Evolutionary conservation across 495 filamentous ascomycete genomes (phyloP), one percentile per base, ranked within the genome.

Genomic region (Poronia punctata): DNA sequence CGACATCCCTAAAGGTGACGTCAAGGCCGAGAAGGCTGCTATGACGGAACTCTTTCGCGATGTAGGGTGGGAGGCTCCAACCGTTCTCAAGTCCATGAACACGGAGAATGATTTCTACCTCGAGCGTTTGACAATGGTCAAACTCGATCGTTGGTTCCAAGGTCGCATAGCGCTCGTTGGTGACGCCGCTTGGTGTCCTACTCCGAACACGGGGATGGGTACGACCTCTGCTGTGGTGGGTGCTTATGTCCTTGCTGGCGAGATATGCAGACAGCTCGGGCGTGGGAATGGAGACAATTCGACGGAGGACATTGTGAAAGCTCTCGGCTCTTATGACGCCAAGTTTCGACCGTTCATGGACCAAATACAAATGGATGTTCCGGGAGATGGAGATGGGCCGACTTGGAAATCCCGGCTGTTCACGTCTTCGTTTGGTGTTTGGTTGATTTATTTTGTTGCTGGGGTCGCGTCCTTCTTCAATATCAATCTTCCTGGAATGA

Each of bases 181-280:
- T 1, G 74, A 79, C 47, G 66, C 74, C 0, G 73, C 53, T 0
- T 72, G 75, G 46, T 68, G 67, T 33, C 70, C 73, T 0, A 59
- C 61, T 5, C 52, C 65, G 0, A 60, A 59, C 15, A 72, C 66
- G 14, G 72, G 74, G 2, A 64, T 74, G 59, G 74, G 73, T 0
- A 75, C 71, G 0, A 64, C 65, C 0, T 46, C 48, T n/a, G 50
- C 57, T 6, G 47, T 78, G 0, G 59, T 67, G 7, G 72, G 74
- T 7, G 67, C 71, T 0, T 78, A 75, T 40, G 34, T 75, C 2
- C 60, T 77, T 0, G 75, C 75, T 1, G 73, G 72, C 9, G 73
- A 77, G 48, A 62, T 79, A 22, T 54, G 45, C 15, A 59, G 49
- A 33, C 45, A 65, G 10, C 61, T 53, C 43, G 41, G 35, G 5